phyloP scores from a whole-genome alignment of 1,139 yeast genomes.

The Pichia sp. region DNA sequence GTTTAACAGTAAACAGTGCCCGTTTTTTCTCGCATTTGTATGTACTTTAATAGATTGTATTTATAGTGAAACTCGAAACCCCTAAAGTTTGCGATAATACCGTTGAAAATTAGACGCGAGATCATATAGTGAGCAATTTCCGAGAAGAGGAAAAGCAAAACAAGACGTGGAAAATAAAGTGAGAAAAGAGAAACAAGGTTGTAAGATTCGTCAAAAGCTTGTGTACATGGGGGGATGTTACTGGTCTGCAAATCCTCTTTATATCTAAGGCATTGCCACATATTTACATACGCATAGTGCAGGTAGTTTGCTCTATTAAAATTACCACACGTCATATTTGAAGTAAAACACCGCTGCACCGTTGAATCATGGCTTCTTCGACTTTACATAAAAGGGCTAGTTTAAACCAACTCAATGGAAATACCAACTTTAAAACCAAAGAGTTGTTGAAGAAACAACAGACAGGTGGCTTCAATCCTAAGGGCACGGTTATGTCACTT shows the following conservation, averaged over 20 bases:
- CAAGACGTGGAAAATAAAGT: not conserved
- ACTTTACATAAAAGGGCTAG: constrained; percentile 4
- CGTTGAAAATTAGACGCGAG: not conserved
- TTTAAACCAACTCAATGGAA: not conserved
- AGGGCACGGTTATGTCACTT: constrained; percentile 70
- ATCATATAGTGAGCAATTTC: not conserved
- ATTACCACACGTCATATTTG: not conserved
- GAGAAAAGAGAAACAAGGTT: not conserved
- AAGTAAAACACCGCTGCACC: not conserved
- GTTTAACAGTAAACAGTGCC: too few species aligned
- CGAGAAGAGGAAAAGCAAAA: not conserved
- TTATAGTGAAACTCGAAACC: not conserved
- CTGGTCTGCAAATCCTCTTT: not conserved
- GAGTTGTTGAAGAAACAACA: not conserved
- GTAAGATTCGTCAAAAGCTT: not conserved
- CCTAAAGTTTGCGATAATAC: not conserved
- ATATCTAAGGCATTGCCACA: not conserved
- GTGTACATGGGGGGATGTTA: not conserved
- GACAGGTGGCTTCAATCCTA: not conserved
- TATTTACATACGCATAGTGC: not conserved
- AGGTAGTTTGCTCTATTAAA: not conserved
- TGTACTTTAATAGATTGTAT: not conserved
- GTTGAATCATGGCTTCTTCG: not conserved
- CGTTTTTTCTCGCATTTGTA: not conserved
- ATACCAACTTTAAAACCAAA: not conserved